Percentiles rank a stretch among this genome's conserved stretches.
phyloP scores from a whole-genome alignment of 345 rosid genomes.

The Gossypium bickii region DNA sequence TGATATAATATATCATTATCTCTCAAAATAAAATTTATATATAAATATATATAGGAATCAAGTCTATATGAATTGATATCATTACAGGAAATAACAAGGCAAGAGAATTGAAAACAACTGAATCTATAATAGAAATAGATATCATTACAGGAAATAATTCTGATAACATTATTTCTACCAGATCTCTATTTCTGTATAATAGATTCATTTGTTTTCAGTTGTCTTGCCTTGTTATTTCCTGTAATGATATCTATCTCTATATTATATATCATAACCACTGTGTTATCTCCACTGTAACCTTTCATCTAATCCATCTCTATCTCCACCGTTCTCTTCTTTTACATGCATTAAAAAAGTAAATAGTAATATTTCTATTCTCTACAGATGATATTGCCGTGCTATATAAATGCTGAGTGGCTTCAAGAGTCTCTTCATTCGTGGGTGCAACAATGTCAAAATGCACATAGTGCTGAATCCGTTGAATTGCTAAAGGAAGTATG shows the following conservation, averaged over 20 bases:
- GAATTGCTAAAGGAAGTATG: constrained; percentile 86
- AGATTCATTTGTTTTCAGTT: no score
- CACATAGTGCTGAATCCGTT: constrained; percentile 71
- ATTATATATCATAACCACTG: background rate
- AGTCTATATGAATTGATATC: no score
- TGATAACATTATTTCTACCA: no score
- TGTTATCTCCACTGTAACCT: background rate
- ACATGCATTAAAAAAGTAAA: background rate
- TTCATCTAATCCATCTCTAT: background rate
- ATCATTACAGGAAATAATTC: no score
- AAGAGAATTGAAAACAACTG: no score
- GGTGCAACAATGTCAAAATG: constrained; percentile 62
- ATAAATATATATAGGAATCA: no score
- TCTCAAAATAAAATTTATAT: no score
- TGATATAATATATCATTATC: no score
- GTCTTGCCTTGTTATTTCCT: no score
- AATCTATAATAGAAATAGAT: no score
- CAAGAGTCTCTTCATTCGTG: constrained; percentile 52
- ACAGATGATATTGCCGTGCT: constrained; percentile 75
- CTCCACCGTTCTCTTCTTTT: background rate
- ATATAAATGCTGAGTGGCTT: constrained; percentile 69
- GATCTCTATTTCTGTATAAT: no score
- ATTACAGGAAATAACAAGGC: no score
- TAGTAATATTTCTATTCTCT: constrained; percentile 19
- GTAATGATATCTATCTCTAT: background rate